A percentile compares a stretch with the other conserved stretches of the same genome.
Evolutionary conservation across 2,329 filamentous ascomycete genomes (phyloP).

Genomic region (Venturia asperata): DNA sequence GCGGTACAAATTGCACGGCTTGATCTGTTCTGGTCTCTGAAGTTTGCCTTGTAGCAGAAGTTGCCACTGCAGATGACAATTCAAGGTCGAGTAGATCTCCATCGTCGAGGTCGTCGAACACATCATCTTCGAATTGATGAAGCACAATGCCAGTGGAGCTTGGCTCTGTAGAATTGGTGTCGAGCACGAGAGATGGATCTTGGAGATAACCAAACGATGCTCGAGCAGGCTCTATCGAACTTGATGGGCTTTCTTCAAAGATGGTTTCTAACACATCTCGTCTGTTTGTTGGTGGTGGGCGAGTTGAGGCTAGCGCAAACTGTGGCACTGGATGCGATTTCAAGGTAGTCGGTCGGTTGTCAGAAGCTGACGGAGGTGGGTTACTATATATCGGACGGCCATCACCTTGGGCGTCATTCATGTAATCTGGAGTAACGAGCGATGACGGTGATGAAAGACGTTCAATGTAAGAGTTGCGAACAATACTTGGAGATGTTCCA

Average conservation of each 20-base stretch:
- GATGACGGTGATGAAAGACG: not conserved
- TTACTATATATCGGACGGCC: not conserved
- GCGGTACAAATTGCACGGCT: not conserved
- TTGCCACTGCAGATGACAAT: not conserved
- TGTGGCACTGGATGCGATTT: not conserved
- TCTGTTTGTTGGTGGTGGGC: not conserved
- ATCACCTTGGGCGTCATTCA: not conserved
- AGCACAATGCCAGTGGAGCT: not conserved
- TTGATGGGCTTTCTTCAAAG: not conserved
- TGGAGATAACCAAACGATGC: not conserved
- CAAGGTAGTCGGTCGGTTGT: not conserved
- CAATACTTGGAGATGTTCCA: not conserved
- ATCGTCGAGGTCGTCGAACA: conserved; percentile 4
- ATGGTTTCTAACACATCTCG: not conserved
- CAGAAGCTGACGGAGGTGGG: not conserved
- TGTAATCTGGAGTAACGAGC: not conserved
- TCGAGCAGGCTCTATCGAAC: not conserved
- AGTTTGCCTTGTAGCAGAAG: not conserved
- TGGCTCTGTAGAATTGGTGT: not conserved
- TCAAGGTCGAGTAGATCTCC: conserved; percentile 10
- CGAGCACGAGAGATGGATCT: not conserved
- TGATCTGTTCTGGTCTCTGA: not conserved
- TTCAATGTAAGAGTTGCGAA: not conserved
- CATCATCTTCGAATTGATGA: not conserved
- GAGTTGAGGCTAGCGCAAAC: not conserved